Percentiles rank a stretch among this genome's conserved stretches.
Conservation (phyloP, 1,284 basidiomycete species). For the Sparassis latifolia region DNA sequence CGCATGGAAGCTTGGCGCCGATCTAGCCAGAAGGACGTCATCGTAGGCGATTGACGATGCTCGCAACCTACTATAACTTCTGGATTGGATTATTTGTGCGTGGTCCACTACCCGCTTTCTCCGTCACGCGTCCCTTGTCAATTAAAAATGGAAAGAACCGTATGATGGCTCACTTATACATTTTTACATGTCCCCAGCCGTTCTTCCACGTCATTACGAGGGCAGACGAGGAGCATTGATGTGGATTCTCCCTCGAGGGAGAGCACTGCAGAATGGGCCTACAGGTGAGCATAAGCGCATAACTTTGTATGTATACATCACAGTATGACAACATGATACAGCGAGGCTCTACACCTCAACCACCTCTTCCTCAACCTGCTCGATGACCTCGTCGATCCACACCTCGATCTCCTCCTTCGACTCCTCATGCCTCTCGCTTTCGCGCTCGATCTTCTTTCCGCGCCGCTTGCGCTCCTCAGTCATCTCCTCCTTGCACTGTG, state of each 20-base stretch:
- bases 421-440: constrained; percentile 40
- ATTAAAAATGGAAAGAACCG: too few species aligned
- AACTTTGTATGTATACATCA: not conserved
- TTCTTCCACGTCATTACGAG: not conserved
- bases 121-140: too few species aligned
- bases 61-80: not conserved
- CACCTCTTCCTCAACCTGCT: constrained; percentile 82
- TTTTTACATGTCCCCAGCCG: not conserved
- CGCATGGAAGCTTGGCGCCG: not conserved
- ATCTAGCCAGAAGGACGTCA: too few species aligned
- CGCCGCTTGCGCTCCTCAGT: constrained; percentile 39
- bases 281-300: not conserved
- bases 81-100: not conserved
- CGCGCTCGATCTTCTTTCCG: constrained; percentile 31
- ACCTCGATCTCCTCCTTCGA: constrained; percentile 85
- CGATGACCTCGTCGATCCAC: constrained; percentile 86
- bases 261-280: not conserved
- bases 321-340: too few species aligned
- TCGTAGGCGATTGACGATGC: not conserved
- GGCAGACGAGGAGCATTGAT: not conserved
- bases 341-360: constrained; percentile 34
- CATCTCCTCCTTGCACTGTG: constrained; percentile 52
- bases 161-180: too few species aligned
- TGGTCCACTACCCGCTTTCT: too few species aligned
- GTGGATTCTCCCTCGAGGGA: not conserved